Base-by-base conservation (phyloP, 768 basidiomycete species). In the Pleurotus giganteus region DNA sequence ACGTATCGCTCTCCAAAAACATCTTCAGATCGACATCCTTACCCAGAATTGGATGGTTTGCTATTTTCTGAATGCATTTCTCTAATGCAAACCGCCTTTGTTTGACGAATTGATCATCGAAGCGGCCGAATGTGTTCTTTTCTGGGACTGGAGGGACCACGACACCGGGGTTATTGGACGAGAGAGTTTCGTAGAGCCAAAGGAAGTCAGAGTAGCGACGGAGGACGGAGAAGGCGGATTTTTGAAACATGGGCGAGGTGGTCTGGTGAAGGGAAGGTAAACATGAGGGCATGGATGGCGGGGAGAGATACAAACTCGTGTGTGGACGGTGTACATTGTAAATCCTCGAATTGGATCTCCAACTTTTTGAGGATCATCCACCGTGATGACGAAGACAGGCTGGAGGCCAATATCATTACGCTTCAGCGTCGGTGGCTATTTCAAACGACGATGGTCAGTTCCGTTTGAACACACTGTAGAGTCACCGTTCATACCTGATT, bases 201-300 rank as follows among this genome's bases (percentile, higher is more conserved):
- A 98, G 80, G 64, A 98, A 99, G 70, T 99, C 96, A 4, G 92
- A 94, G 70, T 97, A 99, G 28, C 97, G 86, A n/a, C 97, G 83
- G 1, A 99, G 84, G 49, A 98, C 97, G 2, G 94, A 95, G 68
- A 97, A 96, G 1, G 84, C 74, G 1, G 86, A 82, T 74, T 91
- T 92, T 60, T 85, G 82, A 72, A 82, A 98, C 23, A 87, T 71
- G 0, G 91, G 86, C 3, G 93, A 95, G 5, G 88, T 91, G 0
- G 94, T 97, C 88, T 92, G 60, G 34, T 17, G 53, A 31, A 32
- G 42, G 29, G 21, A 50, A 46, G 49, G 54, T n/a, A 37, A 47
- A 55, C 52, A 15, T 32, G n/a, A 5, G 50, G 47, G 23, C 50
- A 27, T 39, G 28, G 34, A 41, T 9, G 17, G 19, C 29, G 5